Conservation (phyloP, 345 rosid species). For the Mercurialis annua region DNA sequence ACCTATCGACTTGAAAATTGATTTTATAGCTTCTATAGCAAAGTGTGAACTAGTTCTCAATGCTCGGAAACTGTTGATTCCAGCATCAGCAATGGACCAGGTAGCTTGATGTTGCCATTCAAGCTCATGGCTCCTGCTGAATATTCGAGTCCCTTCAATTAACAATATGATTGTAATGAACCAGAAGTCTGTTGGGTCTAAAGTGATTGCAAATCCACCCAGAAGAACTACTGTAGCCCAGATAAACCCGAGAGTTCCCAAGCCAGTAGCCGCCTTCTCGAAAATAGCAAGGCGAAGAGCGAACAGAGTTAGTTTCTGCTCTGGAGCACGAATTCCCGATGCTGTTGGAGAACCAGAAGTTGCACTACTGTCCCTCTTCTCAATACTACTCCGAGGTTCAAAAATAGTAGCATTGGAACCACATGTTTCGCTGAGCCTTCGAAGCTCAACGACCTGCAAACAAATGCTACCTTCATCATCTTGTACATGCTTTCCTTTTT, state of each 20-base stretch:
- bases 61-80: slow-evolving; percentile 67
- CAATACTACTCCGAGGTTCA: slow-evolving; percentile 44
- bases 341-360: slow-evolving; percentile 31
- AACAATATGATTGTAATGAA: slow-evolving; percentile 67
- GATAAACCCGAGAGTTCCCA: slow-evolving; percentile 84
- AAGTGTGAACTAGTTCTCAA: slow-evolving; percentile 46
- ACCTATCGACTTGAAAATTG: slow-evolving; percentile 22
- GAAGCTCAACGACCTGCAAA: slow-evolving; percentile 45
- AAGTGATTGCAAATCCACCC: slow-evolving; percentile 82
- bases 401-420: slow-evolving; percentile 56
- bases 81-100: slow-evolving; percentile 66
- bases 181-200: slow-evolving; percentile 83
- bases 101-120: slow-evolving; percentile 96
- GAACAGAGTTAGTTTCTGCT: slow-evolving; percentile 77
- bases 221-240: slow-evolving; percentile 97
- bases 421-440: slow-evolving; percentile 39
- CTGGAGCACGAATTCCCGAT: slow-evolving; percentile 48
- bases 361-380: slow-evolving; percentile 44
- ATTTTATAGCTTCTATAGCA: slow-evolving; percentile 29
- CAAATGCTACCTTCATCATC: slow-evolving; percentile 46
- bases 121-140: slow-evolving; percentile 87
- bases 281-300: slow-evolving; percentile 77
- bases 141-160: slow-evolving; percentile 80
- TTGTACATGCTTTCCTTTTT: slow-evolving; percentile 26
- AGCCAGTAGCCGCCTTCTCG: slow-evolving; percentile 78